Evolutionary conservation across 257 asterid genomes (phyloP), one percentile per base, ranked within the genome.

Genomic region (Solanum virginianum): DNA sequence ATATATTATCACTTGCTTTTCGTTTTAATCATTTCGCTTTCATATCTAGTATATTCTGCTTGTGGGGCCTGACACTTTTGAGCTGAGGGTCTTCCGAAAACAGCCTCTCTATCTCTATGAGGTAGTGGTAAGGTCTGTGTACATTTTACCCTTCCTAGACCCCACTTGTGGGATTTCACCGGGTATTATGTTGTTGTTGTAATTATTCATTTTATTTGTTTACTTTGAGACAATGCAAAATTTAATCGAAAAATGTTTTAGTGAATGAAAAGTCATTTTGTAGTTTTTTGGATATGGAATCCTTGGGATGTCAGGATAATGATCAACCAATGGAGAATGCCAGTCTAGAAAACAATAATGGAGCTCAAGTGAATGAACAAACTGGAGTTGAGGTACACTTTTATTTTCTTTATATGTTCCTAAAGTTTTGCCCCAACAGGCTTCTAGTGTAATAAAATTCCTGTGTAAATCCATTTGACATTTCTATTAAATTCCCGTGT

Each of bases 311-410:
- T 71, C 87, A 91, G 97, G 92, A 83, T 84, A 86, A 90, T 83
- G 90, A 87, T 85, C 91, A 88, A 81, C 63, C 91, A 60, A 53
- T 84, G 62, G 92, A 92, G 88, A 82, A 95, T 39, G 86, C 88
- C 83, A 84, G 87, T 80, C 22, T 66, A 72, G 89, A 85, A 29
- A 84, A 87, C 53, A 80, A 85, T 81, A 91, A 71, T 80, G 84
- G 83, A 60, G 86, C 83, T 63, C 92, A 86, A 80, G 65, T 63
- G 15, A 72, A 60, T 65, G 89, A 84, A 70, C 90, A 85, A 84
- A 86, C 83, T 80, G 89, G 83, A 65, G 39, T 71, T 82, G 93
- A 96, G 99, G 99, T 94, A 88, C 8, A 22, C 43, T 60, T 10
- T 18, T 8, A 6, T 82, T 66, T 51, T 8, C 68, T 60, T n/a